Evolutionary conservation across 495 filamentous ascomycete species (phyloP).

Genomic region (Gamarada debralockiae): DNA sequence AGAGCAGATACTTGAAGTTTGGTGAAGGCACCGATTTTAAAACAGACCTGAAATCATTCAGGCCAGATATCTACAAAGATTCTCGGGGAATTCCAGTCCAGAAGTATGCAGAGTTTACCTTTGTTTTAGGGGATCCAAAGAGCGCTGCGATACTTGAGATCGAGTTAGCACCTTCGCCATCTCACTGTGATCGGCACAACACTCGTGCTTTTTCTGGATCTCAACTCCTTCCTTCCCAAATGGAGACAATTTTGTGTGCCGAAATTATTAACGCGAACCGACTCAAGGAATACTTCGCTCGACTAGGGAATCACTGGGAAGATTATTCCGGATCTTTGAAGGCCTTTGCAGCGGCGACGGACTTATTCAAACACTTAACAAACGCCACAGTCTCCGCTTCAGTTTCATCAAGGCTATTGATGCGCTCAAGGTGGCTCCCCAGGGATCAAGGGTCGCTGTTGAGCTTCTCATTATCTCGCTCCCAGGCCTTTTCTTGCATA

Average conservation of each 20-base stretch:
- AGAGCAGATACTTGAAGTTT: no score
- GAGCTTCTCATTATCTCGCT: not conserved
- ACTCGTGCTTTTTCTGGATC: no score
- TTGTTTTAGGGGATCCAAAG: no score
- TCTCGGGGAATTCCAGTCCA: no score
- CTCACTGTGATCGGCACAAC: no score
- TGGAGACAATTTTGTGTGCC: not conserved
- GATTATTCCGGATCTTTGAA: conserved; percentile 1
- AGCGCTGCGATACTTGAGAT: no score
- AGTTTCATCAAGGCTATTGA: not conserved
- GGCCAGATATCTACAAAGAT: no score
- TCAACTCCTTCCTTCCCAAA: no score
- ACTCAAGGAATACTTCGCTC: not conserved
- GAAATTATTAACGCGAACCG: not conserved
- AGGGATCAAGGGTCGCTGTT: not conserved
- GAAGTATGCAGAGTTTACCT: no score
- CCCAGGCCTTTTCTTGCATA: conserved; percentile 26
- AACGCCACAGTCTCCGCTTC: conserved; percentile 17
- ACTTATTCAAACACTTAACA: conserved; percentile 16
- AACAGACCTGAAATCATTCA: no score
- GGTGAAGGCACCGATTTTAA: no score
- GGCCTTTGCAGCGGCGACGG: conserved; percentile 15
- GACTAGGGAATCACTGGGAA: not conserved
- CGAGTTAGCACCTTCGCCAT: no score
- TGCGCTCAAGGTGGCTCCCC: not conserved